Conservation (phyloP, 306 rosid species). For the Citrullus amarus region DNA sequence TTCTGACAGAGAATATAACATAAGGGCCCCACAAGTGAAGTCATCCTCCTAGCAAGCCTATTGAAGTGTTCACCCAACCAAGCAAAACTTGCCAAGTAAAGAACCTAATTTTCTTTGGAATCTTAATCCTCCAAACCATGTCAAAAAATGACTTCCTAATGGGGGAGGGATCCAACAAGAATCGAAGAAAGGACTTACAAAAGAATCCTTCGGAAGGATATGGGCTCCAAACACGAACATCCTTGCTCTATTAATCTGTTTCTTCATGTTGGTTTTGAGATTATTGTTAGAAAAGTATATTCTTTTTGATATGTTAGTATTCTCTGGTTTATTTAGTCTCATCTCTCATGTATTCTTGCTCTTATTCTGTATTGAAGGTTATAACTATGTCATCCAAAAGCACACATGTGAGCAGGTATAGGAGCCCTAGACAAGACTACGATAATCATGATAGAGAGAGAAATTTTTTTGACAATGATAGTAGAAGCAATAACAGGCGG, state of each 20-base stretch:
- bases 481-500: conserved; percentile 37
- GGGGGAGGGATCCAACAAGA: no score
- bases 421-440: conserved; percentile 38
- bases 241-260: not conserved
- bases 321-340: not conserved
- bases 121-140: no score
- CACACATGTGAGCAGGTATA: conserved; percentile 15
- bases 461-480: conserved; percentile 37
- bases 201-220: no score
- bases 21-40: no score
- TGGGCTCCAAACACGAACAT: no score
- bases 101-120: no score
- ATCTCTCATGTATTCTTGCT: conserved; percentile 14
- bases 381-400: conserved; percentile 28
- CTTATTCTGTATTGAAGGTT: conserved; percentile 33
- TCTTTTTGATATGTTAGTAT: not conserved
- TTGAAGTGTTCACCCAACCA: no score
- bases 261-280: not conserved
- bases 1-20: no score
- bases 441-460: conserved; percentile 40
- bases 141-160: no score
- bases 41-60: no score
- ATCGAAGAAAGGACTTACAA: no score
- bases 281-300: not conserved
- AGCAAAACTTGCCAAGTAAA: no score